Base-by-base conservation (phyloP, 495 filamentous ascomycete genomes). In the Hypoxylon lenormandii region DNA sequence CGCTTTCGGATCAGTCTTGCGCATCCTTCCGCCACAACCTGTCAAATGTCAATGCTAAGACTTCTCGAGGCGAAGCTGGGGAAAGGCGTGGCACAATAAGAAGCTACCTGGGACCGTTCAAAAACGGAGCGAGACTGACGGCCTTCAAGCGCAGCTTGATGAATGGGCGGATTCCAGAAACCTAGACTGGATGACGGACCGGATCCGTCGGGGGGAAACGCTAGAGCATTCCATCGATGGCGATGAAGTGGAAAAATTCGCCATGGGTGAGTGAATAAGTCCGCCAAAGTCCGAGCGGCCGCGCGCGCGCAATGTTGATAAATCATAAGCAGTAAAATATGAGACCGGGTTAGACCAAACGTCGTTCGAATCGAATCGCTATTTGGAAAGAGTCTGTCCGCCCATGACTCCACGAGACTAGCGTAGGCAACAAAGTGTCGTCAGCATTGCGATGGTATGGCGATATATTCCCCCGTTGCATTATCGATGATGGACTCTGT, bases 241-340 rank as follows among this genome's bases (percentile, higher is more conserved):
- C 19, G 50, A 48, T 18, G 21, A 48, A 45, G 15, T 57, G 42
- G 28, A 15, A 28, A 48, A 16, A n/a, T 49, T 18, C 10, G 55
- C n/a, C 42, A 37, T 52, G 21, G 45, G 19, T 43, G 4, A 56
- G 19, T 43, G 4, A 56, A 58, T 70, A 70, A 70, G 52, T 66
- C 67, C 67, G 67, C 23, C 52, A 62, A 70, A 70, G 67, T 70
- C 67, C 67, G 67, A 58, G 50, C n/a, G n/a, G n/a, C n/a, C n/a
- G n/a, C n/a, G n/a, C n/a, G n/a, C n/a, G n/a, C 45, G 19, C 38
- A 22, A 40, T 10, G 19, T 26, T 30, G 45, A 64, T 45, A 52
- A 43, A 45, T 45, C 12, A 12, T 40, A 33, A 33, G 11, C 45
- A 53, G 21, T 15, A 37, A 16, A 1, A 48, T 36, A 33, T 33